Conservation (phyloP, 352 stramenopile genomes). For the Pythium dissimile region DNA sequence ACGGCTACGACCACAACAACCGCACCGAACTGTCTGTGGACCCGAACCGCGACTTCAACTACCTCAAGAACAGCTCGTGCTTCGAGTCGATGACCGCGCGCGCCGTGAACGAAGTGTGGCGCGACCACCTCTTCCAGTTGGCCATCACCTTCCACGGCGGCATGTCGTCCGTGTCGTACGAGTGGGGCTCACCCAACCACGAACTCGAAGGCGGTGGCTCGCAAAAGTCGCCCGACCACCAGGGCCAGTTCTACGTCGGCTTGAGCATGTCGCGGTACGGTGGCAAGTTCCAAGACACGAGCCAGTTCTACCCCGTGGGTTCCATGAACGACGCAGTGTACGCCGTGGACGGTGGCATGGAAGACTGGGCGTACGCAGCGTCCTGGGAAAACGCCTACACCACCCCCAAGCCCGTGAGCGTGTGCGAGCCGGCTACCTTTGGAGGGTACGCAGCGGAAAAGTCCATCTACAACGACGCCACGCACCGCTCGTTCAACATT, state of each 20-base stretch:
- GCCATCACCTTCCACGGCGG: conserved; percentile 96
- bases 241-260: conserved; percentile 44
- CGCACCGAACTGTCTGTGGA: conserved; percentile 86
- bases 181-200: conserved; percentile 93
- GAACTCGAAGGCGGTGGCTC: conserved; percentile 38
- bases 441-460: conserved; percentile 83
- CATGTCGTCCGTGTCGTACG: conserved; percentile 94
- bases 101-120: conserved; percentile 94
- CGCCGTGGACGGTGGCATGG: conserved; percentile 93
- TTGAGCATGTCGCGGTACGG: conserved; percentile 60
- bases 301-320: conserved; percentile 55
- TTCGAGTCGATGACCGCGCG: conserved; percentile 93
- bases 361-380: conserved; percentile 94
- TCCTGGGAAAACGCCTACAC: conserved; percentile 72
- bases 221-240: conserved; percentile 51
- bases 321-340: conserved; percentile 96
- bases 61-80: conserved; percentile 74
- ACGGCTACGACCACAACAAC: conserved; percentile 85
- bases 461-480: conserved; percentile 89
- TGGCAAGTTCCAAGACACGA: conserved; percentile 60
- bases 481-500: conserved; percentile 92
- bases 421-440: conserved; percentile 83
- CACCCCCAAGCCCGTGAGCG: conserved; percentile 39
- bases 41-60: conserved; percentile 97
- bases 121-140: conserved; percentile 94